Evolutionary conservation across 2,329 filamentous ascomycete genomes (phyloP).

Genomic region (Alternaria rosae): DNA sequence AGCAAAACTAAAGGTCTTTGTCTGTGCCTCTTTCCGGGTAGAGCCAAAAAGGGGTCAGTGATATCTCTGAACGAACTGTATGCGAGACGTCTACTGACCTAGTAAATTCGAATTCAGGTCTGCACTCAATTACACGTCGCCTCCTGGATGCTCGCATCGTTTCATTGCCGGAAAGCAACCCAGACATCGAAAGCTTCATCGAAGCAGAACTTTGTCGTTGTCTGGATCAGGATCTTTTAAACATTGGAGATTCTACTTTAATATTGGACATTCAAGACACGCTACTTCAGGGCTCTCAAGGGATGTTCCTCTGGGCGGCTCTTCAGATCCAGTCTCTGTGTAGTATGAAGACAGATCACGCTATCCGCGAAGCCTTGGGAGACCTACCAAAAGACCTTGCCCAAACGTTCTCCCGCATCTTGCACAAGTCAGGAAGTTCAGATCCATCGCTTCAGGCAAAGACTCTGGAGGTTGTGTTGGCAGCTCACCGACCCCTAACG

Average conservation of each 20-base stretch:
- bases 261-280: constrained; percentile 37
- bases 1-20: constrained; percentile 17
- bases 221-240: constrained; percentile 21
- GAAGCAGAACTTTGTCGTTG: constrained; percentile 32
- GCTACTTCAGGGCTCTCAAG: constrained; percentile 26
- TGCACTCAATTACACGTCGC: not conserved
- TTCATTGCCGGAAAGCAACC: constrained; percentile 30
- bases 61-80: no score
- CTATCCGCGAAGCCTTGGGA: constrained; percentile 39
- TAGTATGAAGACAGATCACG: constrained; percentile 45
- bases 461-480: constrained; percentile 41
- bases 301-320: constrained; percentile 40
- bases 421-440: constrained; percentile 3
- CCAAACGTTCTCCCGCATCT: constrained; percentile 14
- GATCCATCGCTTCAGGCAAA: constrained; percentile 30
- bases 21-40: constrained; percentile 35
- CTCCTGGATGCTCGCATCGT: constrained; percentile 7
- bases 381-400: constrained; percentile 28
- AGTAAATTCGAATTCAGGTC: not conserved
- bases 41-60: constrained; percentile 19
- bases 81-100: no score
- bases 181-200: constrained; percentile 36
- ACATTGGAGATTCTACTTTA: constrained; percentile 32
- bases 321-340: constrained; percentile 40
- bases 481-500: constrained; percentile 41